Percentiles rank a stretch among this genome's conserved stretches.
Evolutionary conservation across 768 basidiomycete species (phyloP).

Genomic region (Serendipita indica): DNA sequence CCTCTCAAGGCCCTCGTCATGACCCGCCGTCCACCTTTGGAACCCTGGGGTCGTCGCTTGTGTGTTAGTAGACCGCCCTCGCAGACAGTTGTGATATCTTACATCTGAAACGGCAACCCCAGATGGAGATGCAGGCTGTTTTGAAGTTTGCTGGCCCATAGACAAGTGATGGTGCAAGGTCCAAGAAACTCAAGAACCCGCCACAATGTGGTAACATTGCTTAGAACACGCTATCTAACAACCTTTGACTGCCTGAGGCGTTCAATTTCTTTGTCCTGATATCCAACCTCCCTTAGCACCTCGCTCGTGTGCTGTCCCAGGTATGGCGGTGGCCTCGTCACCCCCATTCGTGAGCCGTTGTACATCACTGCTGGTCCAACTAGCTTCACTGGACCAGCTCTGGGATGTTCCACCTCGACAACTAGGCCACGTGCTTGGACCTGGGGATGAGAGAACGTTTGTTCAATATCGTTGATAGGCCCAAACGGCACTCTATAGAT

Average conservation of each 20-base stretch:
- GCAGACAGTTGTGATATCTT: no score
- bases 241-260: constrained; percentile 30
- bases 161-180: no score
- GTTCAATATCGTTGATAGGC: constrained; percentile 81
- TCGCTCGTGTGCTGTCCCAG: constrained; percentile 71
- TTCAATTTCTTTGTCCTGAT: constrained; percentile 26
- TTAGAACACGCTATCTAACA: background rate
- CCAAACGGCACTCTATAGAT: constrained; percentile 57
- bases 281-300: constrained; percentile 33
- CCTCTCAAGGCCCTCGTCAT: no score
- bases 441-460: constrained; percentile 83
- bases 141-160: no score
- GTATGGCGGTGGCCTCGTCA: constrained; percentile 70
- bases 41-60: no score
- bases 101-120: no score
- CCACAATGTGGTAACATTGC: no score
- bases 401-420: constrained; percentile 69
- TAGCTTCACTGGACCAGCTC: constrained; percentile 62
- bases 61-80: no score
- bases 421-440: constrained; percentile 61
- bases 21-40: no score
- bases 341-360: constrained; percentile 63
- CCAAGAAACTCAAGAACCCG: no score
- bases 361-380: constrained; percentile 71
- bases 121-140: no score